Evolutionary conservation across 1,284 basidiomycete genomes (phyloP).

Genomic region (Leucoagaricus sp.): DNA sequence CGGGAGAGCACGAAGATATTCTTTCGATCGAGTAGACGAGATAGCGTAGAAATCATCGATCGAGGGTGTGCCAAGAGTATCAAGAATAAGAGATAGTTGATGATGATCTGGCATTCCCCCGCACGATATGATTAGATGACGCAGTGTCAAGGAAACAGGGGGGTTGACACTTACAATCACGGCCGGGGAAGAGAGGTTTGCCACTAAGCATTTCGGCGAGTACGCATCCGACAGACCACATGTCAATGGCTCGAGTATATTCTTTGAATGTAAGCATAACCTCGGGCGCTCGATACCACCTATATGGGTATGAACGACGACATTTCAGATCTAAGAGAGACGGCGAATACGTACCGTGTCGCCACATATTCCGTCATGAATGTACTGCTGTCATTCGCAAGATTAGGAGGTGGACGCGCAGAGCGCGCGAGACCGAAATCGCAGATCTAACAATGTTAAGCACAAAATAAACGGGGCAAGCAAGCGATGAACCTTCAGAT

Average conservation of each 20-base stretch:
- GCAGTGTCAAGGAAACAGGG: neutral
- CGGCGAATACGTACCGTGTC: conserved; percentile 56
- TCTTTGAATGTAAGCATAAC: conserved; percentile 98
- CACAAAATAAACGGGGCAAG: conserved; percentile 17
- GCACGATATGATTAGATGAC: conserved; percentile 10
- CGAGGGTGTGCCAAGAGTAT: conserved; percentile 87
- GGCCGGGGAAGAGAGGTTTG: conserved; percentile 93
- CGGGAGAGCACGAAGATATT: conserved; percentile 81
- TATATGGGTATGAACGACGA: conserved; percentile 24
- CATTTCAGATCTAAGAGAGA: conserved; percentile 4
- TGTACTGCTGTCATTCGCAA: conserved; percentile 80
- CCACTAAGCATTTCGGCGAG: conserved; percentile 96
- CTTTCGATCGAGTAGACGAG: conserved; percentile 20
- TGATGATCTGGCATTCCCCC: conserved; percentile 70
- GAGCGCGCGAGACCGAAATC: conserved; percentile 92
- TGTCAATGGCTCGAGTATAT: conserved; percentile 90
- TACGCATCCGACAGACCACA: conserved; percentile 97
- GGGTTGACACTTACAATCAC: conserved; percentile 66
- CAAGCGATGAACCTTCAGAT: conserved; percentile 72
- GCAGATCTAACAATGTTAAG: conserved; percentile 57
- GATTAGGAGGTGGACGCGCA: conserved; percentile 82
- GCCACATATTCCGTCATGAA: conserved; percentile 98
- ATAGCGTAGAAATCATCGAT: conserved; percentile 94
- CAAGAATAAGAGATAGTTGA: conserved; percentile 84
- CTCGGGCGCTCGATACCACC: conserved; percentile 94